phyloP scores from a whole-genome alignment of 495 filamentous ascomycete genomes.

The Aspergillus haitiensis region DNA sequence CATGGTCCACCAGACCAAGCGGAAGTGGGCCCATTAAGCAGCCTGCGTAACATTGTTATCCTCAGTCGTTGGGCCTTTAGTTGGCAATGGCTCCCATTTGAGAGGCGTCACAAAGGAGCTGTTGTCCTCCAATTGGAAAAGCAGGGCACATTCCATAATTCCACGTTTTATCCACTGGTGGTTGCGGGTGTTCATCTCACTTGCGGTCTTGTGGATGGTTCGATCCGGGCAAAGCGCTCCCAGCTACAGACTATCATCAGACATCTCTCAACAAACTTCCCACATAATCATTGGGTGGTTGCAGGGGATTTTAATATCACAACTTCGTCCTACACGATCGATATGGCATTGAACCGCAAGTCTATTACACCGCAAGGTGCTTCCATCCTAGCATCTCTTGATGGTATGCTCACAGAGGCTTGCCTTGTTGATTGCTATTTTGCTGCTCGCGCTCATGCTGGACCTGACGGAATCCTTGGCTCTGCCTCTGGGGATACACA shows the following conservation, averaged over 20 bases:
- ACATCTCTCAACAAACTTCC: not conserved
- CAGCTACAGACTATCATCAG: constrained; percentile 3
- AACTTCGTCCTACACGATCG: constrained; percentile 7
- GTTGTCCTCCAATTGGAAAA: not conserved
- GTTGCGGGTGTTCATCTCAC: constrained; percentile 7
- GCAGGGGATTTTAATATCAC: constrained; percentile 10
- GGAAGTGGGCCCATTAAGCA: constrained; percentile 1
- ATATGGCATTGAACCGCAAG: constrained; percentile 1
- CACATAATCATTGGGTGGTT: not conserved
- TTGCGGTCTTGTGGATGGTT: constrained; percentile 2
- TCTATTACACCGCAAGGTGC: constrained; percentile 1
- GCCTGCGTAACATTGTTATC: constrained; percentile 9
- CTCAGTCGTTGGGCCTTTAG: not conserved
- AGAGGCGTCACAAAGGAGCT: constrained; percentile 10
- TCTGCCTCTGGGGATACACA: not conserved
- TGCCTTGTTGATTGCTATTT: constrained; percentile 3
- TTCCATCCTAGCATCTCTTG: constrained; percentile 1
- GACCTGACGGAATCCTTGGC: no score
- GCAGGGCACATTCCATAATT: not conserved
- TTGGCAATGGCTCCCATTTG: constrained; percentile 10
- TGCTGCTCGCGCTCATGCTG: not conserved
- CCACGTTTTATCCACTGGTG: not conserved
- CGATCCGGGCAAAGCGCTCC: constrained; percentile 1
- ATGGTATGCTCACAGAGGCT: not conserved
- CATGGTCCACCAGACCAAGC: constrained; percentile 5